Percentiles rank a stretch among this genome's conserved stretches.
Evolutionary conservation across 495 filamentous ascomycete genomes (phyloP).

Genomic region (Penicillium longicatenatum): DNA sequence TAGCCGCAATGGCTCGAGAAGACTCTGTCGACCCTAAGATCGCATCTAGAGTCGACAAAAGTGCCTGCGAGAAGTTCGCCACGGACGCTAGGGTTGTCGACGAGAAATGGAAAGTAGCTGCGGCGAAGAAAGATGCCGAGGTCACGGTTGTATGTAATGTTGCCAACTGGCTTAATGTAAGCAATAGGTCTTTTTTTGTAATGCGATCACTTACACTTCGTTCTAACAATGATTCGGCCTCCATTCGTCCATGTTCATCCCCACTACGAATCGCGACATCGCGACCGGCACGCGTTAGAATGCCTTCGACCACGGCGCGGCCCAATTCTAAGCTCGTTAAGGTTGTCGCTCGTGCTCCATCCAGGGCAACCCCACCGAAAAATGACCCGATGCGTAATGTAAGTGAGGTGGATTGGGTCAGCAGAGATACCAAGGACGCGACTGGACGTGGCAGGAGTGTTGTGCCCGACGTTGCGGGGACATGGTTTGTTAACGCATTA

Average conservation of each 20-base stretch:
- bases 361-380: constrained; percentile 64
- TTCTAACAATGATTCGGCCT: constrained; percentile 64
- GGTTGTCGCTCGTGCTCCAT: constrained; percentile 67
- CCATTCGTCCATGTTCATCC: constrained; percentile 57
- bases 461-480: constrained; percentile 42
- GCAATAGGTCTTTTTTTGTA: not conserved
- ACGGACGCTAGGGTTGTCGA: constrained; percentile 62
- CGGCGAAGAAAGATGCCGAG: constrained; percentile 64
- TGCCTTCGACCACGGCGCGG: constrained; percentile 64
- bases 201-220: constrained; percentile 46
- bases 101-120: constrained; percentile 71
- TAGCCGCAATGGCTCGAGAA: constrained; percentile 76
- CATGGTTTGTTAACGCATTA: constrained; percentile 21
- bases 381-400: constrained; percentile 70
- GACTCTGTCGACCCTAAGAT: constrained; percentile 79
- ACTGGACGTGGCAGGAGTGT: constrained; percentile 69
- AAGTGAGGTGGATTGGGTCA: constrained; percentile 68
- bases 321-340: constrained; percentile 70
- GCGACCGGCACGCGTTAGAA: constrained; percentile 66
- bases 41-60: constrained; percentile 68
- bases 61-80: constrained; percentile 63
- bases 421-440: constrained; percentile 68
- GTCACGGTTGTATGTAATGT: constrained; percentile 64
- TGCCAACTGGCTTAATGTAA: constrained; percentile 46
- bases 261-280: constrained; percentile 60